Percentiles rank a stretch among this genome's conserved stretches.
Conservation (phyloP, 2,329 filamentous ascomycete genomes). For the Botrytis pseudocinerea region DNA sequence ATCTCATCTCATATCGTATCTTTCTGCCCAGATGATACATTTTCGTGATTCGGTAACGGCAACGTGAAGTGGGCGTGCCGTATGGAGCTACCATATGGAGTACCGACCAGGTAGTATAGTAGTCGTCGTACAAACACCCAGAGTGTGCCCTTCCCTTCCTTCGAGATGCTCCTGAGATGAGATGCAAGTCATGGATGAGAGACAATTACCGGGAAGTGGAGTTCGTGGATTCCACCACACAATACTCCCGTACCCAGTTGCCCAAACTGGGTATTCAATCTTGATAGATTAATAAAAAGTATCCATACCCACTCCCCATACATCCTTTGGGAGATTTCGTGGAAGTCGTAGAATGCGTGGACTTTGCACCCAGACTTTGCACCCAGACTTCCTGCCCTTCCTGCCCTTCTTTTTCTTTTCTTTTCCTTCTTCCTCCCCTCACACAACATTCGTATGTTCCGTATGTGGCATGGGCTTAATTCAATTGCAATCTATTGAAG, state of each 20-base stretch:
- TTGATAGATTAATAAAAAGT: neutral
- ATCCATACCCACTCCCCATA: conserved; percentile 2
- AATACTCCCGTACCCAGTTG: neutral
- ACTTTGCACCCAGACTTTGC: neutral
- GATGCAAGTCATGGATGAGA: conserved; percentile 19
- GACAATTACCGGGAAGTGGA: conserved; percentile 15
- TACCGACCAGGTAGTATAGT: neutral
- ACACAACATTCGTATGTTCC: neutral
- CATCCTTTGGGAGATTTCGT: neutral
- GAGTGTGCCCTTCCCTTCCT: neutral
- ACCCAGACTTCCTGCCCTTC: too few species aligned
- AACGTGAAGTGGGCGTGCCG: neutral
- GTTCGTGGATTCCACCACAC: neutral
- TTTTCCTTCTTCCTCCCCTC: neutral
- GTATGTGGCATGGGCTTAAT: neutral
- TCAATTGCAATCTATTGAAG: neutral
- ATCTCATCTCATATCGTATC: too few species aligned
- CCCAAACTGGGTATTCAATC: neutral
- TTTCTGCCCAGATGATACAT: neutral
- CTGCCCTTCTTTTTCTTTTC: neutral
- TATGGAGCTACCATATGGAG: neutral
- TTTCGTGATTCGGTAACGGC: neutral
- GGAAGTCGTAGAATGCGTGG: neutral
- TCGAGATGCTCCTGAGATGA: neutral
- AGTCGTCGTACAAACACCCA: neutral